These are phyloP conservation scores for Calocera cornea DNA, from an alignment of 768 basidiomycete species.

Conservation along the genomic window DNA sequence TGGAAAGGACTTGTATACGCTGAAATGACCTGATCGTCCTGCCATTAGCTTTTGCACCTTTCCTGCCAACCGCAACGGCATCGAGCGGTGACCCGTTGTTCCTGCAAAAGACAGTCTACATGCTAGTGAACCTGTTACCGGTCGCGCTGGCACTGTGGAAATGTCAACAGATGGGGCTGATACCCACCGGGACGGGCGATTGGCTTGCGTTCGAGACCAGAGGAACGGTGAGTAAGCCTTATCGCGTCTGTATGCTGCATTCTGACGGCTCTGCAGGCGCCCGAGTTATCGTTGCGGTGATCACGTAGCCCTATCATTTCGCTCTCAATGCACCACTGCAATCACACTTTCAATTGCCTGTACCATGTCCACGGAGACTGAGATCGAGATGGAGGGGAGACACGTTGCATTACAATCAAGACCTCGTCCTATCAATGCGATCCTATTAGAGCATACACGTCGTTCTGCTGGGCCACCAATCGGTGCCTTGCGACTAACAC, in stretches of 20 bases:
- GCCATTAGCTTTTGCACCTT: conserved; percentile 54
- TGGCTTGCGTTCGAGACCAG: conserved; percentile 90
- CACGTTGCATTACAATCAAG: no score
- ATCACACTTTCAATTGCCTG: no score
- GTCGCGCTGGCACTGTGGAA: conserved; percentile 83
- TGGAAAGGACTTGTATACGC: conserved; percentile 8
- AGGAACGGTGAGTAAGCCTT: conserved; percentile 39
- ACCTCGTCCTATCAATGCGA: neutral
- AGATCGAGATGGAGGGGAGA: no score
- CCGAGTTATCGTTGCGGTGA: neutral
- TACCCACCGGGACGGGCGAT: conserved; percentile 83
- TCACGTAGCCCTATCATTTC: neutral
- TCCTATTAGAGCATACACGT: neutral
- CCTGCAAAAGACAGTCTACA: conserved; percentile 56
- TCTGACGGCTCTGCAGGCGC: neutral
- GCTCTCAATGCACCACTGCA: no score
- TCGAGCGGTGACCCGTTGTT: conserved; percentile 36
- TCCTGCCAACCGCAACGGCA: conserved; percentile 39
- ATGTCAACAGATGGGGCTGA: conserved; percentile 79
- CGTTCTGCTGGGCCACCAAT: neutral
- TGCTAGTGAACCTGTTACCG: conserved; percentile 62
- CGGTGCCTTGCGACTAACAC: neutral
- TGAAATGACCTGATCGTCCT: neutral
- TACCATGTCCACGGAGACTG: no score
- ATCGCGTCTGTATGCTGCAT: neutral